Evolutionary conservation across 208 protist genomes (phyloP), one percentile per base, ranked within the genome.

Genomic region (Trypanosoma platydactyli): DNA sequence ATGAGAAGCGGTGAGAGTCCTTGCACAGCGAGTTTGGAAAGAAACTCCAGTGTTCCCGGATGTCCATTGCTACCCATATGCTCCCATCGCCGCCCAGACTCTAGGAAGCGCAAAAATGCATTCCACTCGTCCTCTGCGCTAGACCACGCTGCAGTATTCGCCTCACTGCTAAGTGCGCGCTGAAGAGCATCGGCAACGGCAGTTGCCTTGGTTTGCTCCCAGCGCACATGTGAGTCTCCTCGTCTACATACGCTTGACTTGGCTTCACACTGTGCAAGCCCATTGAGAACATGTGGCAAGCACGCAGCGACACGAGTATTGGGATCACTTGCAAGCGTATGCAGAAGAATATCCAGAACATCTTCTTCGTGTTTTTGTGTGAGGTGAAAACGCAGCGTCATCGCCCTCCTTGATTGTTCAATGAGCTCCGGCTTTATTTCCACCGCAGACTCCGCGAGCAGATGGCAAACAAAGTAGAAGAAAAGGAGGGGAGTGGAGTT

Each of bases 101-200:
- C 59, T 20, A 56, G 18, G 42, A 11, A 11, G 3, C 27, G 15
- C 30, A 73, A 2, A 62, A 67, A 73, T 20, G 16, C 15, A 30
- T 51, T 62, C 68, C 56, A 67, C 13, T 67, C 60, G n/a, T 51
- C 33, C 40, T 67, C 58, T 45, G 30, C 57, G 9, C 24, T 16
- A 35, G 29, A 33, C 67, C 67, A 72, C 18, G 45, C 24, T 29
- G 12, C 48, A 16, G 40, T 52, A 16, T n/a, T 30, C 9, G 40
- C 16, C 5, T 13, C 30, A 44, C 13, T 60, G 9, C 27, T 29
- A 27, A 67, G 12, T 20, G 53, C 59, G 18, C 40, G 25, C 38
- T 45, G n/a, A 25, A 73, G 29, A 2, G 33, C 7, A 11, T 49
- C 25, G 15, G 52, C 44, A 40, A 64, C 22, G 20, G 5, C 24